phyloP scores from a whole-genome alignment of 495 filamentous ascomycete species.

The Mycothermus thermophilus region DNA sequence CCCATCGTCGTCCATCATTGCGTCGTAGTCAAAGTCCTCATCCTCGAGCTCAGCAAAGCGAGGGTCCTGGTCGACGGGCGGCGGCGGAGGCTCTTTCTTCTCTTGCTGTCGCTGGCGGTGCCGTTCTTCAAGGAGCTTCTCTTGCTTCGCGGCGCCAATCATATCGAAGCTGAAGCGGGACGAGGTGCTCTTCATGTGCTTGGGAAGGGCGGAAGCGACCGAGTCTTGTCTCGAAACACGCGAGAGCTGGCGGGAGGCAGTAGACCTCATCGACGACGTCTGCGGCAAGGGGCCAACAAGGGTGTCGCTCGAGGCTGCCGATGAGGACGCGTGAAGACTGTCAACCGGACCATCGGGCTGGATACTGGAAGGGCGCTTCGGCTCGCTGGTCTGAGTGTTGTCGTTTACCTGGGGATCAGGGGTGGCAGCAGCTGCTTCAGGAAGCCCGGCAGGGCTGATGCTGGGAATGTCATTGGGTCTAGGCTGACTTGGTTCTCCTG shows the following conservation, averaged over 20 bases:
- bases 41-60: no score
- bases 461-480: background rate
- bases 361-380: no score
- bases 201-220: constrained; percentile 43
- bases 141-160: constrained; percentile 66
- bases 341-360: constrained; percentile 21
- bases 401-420: no score
- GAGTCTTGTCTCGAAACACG: constrained; percentile 26
- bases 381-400: no score
- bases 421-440: no score
- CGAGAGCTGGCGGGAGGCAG: constrained; percentile 21
- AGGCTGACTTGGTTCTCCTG: background rate
- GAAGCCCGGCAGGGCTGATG: no score
- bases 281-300: constrained; percentile 9
- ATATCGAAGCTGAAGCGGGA: constrained; percentile 91
- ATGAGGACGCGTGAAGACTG: constrained; percentile 18
- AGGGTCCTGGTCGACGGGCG: no score
- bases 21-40: constrained; percentile 56
- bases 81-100: constrained; percentile 31
- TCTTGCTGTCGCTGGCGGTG: constrained; percentile 58
- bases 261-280: constrained; percentile 15
- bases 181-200: constrained; percentile 72
- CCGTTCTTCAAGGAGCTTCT: constrained; percentile 73
- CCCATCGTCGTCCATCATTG: constrained; percentile 54
- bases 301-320: constrained; percentile 17